Base-by-base conservation (phyloP, 2,329 filamentous ascomycete genomes). In the Cordyceps pruinosa region DNA sequence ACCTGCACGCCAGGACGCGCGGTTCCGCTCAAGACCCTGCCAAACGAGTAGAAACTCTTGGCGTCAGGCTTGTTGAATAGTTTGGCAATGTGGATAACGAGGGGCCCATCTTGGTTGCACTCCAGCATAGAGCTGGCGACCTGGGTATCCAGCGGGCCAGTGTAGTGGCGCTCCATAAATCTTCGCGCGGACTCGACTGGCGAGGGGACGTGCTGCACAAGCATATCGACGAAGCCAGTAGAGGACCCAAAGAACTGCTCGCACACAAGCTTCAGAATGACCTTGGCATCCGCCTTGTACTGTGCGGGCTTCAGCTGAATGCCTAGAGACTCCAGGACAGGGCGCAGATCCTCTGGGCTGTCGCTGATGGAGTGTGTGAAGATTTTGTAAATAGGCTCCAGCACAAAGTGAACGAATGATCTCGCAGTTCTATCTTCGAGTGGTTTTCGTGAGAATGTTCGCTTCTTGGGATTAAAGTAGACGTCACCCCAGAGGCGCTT, bases 361-460 rank as follows among this genome's bases (percentile, higher is more conserved):
- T 95, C 88, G 68, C 91, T 95, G 66, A 99, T 90, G 4, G 92
- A 95, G 70, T 97, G 90, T 17, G 91, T 93, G 70, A 93, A 97
- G 42, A 99, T 80, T 73, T 99, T 99, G 81, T 99, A 99, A 64
- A 99, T 91, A 19, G 94, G 94, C 69, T 99, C 94, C 48, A 99
- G 78, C 28, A 99, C 82, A 70, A 97, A 99, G 72, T 96, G 87
- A 57, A 97, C 88, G 69, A 99, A 99, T 1, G 90, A 89, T 57
- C 94, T 81, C 70, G 88, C 89, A 5, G 92, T 85, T 13, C 82
- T 79, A 61, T 93, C 86, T 66, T 97, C 93, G 23, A 89, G 75
- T 0, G 86, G 83, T 69, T 96, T 97, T 61, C 94, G 83, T 53
- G 90, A 96, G 66, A 99, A 99, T 57, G 89, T 93, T 61, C 93